Base-by-base conservation (phyloP, 305 asterid species). In the Fraxinus sp. region DNA sequence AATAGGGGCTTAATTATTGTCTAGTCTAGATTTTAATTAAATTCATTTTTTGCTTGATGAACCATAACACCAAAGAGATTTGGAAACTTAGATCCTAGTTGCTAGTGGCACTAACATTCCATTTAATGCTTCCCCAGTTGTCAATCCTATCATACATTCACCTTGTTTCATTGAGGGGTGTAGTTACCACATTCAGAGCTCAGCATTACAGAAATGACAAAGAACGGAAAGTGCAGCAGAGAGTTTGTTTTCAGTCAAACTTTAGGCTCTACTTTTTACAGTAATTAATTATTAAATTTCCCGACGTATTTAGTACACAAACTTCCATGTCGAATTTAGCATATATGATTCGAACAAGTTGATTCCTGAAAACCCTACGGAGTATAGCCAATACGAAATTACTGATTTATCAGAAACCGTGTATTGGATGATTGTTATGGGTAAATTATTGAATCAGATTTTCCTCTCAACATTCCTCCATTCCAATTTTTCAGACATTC, bases 391-490 rank as follows among this genome's bases (percentile, higher is more conserved):
- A 66, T 28, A 26, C 9, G 8, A 66, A 66, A 66, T 28, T 66
- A 66, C 74, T 66, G 37, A 26, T 26, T 66, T 66, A 66, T 66
- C n/a, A 26, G 37, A 66, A 66, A 66, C 74, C 36, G 13, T 24
- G 36, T 11, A 66, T 66, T 66, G 37, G 37, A 26, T 66, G 74
- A 66, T 28, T 26, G 36, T 66, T 66, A 10, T 66, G 74, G 37
- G 37, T 62, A 22, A 62, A 62, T 20, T 62, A 62, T 62, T 62
- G 71, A 22, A 62, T 66, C 18, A 6, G 74, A 66, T 66, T 66
- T 66, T 66, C 35, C 74, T 26, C 18, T 66, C 74, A 66, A 66
- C 74, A 66, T 26, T 66, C 74, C 74, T 66, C 74, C 74, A 66
- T 66, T 66, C 36, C 74, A 11, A 66, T 26, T 24, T 62, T 22